Base-by-base conservation (phyloP, 805 yeast genomes). In the Millerozyma acaciae region DNA sequence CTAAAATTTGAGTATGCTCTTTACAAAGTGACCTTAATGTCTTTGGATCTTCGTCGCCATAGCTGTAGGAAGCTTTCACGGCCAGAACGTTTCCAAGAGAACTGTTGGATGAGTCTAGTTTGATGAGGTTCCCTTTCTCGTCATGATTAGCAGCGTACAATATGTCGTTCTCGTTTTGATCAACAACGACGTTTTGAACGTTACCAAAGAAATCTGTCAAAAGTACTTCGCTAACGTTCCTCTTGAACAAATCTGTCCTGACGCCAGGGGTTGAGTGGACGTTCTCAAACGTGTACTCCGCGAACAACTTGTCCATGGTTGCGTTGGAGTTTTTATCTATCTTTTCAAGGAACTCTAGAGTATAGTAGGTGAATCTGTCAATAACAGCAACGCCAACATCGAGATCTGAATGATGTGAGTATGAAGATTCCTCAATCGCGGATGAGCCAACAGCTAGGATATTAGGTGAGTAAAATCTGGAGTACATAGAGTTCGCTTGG, bases 351-450 rank as follows among this genome's bases (percentile, higher is more conserved):
- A 80, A 93, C 38, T 88, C 96, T 45, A 93, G 70, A 33, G 87
- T 89, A 60, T 77, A 87, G 57, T 88, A 89, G 0, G 99, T 93
- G 64, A 93, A 93, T 48, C 98, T 69, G 57, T 93, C 99, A 50
- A 93, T 93, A 8, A 93, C 96, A 0, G 98, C 97, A 32, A 93
- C 97, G 6, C 99, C 99, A 30, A 93, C 78, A 50, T 90, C 97
- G 28, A 83, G 76, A 55, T 93, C 99, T 1, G 97, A 86, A 56
- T 87, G 96, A 51, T 93, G 97, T 2, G 97, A 88, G 53, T 88
- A 93, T 2, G 96, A 86, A 32, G 90, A 80, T 60, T 93, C 96
- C 35, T 83, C 95, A 6, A 86, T 42, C 44, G 74, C 83, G 7
- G 95, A 84, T 1, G 96, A 87, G 0, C 98, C 99, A 21, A 90